A percentile compares a stretch with the other conserved stretches of the same genome.
Evolutionary conservation across 192 early-diverging fungal genomes (phyloP).

Genomic region (Umbelopsis isabellina): DNA sequence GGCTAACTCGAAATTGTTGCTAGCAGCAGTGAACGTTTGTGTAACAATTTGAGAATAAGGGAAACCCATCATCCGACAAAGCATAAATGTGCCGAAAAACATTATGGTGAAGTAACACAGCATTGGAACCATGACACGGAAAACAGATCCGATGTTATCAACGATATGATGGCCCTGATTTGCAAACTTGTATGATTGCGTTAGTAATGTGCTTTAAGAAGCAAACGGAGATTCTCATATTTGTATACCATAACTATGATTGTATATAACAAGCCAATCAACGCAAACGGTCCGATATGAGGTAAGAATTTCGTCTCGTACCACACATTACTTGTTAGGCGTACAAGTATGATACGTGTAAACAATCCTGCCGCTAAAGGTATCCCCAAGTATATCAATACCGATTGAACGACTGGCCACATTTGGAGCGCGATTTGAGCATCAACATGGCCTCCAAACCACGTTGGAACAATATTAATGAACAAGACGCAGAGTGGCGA

Average conservation of each 20-base stretch:
- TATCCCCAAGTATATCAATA: constrained; percentile 70
- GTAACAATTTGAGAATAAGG: constrained; percentile 54
- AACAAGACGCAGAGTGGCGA: constrained; percentile 62
- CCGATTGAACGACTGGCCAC: constrained; percentile 56
- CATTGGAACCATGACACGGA: constrained; percentile 63
- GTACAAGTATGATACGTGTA: constrained; percentile 50
- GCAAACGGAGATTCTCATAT: too few relatives aligned
- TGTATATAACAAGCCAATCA: constrained; percentile 67
- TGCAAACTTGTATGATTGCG: constrained; percentile 46
- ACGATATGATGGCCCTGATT: constrained; percentile 64
- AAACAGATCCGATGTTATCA: constrained; percentile 59
- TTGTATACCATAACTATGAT: constrained; percentile 60
- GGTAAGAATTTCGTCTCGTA: constrained; percentile 61
- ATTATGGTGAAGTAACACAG: constrained; percentile 65
- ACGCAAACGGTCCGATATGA: constrained; percentile 53
- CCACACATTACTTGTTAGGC: constrained; percentile 44
- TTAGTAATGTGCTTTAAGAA: background rate
- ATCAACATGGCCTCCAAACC: constrained; percentile 34
- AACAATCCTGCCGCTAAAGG: constrained; percentile 62
- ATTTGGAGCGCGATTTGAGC: constrained; percentile 44
- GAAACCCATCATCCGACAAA: constrained; percentile 41
- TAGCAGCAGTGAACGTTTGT: constrained; percentile 65
- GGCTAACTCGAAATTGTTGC: constrained; percentile 77
- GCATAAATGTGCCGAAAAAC: constrained; percentile 51
- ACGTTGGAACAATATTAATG: constrained; percentile 53